Percentiles rank a stretch among this genome's conserved stretches.
Evolutionary conservation across 805 yeast species (phyloP).

Genomic region (Schwanniomyces polymorphus): DNA sequence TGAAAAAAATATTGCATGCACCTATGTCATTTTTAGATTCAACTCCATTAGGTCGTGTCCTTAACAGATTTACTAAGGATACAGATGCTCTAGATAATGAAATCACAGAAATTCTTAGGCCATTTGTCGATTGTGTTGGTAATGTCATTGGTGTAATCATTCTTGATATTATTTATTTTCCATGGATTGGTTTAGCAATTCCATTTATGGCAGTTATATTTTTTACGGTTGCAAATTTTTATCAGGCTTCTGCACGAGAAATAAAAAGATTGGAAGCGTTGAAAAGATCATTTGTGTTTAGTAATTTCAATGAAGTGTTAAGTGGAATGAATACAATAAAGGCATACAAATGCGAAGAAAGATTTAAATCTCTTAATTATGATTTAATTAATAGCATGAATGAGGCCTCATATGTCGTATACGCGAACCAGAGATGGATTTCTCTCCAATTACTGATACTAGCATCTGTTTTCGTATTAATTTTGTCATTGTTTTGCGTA

Average conservation of each 20-base stretch:
- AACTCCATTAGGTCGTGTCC: conserved; percentile 79
- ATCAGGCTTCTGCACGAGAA: conserved; percentile 73
- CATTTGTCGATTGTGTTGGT: conserved; percentile 50
- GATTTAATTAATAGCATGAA: conserved; percentile 57
- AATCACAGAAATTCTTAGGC: conserved; percentile 61
- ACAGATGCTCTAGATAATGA: conserved; percentile 78
- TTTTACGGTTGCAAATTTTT: conserved; percentile 49
- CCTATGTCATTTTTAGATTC: conserved; percentile 81
- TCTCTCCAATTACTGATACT: conserved; percentile 58
- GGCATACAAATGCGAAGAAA: conserved; percentile 47
- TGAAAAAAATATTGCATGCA: conserved; percentile 57
- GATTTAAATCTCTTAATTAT: conserved; percentile 51
- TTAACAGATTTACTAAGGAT: conserved; percentile 82
- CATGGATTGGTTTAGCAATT: conserved; percentile 70
- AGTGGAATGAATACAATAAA: conserved; percentile 67
- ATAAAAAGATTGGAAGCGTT: conserved; percentile 74
- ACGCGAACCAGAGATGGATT: conserved; percentile 75
- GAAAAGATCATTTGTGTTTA: conserved; percentile 67
- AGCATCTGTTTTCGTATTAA: conserved; percentile 50
- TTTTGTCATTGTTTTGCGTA: conserved; percentile 60
- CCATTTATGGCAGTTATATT: conserved; percentile 51
- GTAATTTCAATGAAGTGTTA: conserved; percentile 69
- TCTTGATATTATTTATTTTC: conserved; percentile 66
- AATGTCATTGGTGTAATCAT: conserved; percentile 60
- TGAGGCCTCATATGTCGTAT: conserved; percentile 62